Conservation (phyloP, 2,329 filamentous ascomycete genomes). For the Cercospora citrullina region DNA sequence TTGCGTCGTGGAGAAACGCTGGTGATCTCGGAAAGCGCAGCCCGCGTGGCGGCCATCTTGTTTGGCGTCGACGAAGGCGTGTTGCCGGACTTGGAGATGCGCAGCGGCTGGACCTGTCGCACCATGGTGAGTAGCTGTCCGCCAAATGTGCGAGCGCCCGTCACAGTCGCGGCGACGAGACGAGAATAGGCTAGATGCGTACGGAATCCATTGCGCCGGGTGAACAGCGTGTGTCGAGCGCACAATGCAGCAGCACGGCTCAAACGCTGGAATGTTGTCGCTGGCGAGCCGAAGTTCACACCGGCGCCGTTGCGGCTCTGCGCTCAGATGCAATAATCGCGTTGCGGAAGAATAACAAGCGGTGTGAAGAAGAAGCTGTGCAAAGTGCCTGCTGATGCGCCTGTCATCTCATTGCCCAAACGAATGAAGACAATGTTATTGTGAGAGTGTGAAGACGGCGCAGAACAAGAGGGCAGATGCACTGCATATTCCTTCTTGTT, state of each 20-base stretch:
- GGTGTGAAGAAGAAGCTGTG: conserved; percentile 12
- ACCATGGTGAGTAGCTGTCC: conserved; percentile 26
- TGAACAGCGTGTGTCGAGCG: conserved; percentile 7
- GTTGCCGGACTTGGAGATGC: conserved; percentile 68
- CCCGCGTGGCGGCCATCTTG: conserved; percentile 55
- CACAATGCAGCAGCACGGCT: conserved; percentile 13
- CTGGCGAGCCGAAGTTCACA: conserved; percentile 11
- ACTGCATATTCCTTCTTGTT: conserved; percentile 10
- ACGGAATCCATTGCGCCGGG: conserved; percentile 27
- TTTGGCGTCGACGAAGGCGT: conserved; percentile 60
- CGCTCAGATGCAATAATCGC: conserved; percentile 1
- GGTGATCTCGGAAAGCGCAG: conserved; percentile 85
- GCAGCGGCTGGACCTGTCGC: conserved; percentile 68
- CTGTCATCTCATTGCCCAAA: conserved; percentile 12
- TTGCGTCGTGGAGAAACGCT: conserved; percentile 84
- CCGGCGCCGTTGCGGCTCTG: conserved; percentile 13
- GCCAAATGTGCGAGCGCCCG: not conserved
- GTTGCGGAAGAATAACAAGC: not conserved
- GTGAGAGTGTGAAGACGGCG: not conserved
- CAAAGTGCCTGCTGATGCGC: conserved; percentile 13
- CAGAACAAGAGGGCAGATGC: conserved; percentile 12
- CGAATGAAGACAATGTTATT: conserved; percentile 11
- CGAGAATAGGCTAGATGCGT: conserved; percentile 17
- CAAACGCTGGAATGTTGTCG: conserved; percentile 23
- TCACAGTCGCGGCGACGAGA: not conserved